A percentile compares a stretch with the other conserved stretches of the same genome.
Evolutionary conservation across 208 protist genomes (phyloP).

Genomic region (Crithidia thermophila): DNA sequence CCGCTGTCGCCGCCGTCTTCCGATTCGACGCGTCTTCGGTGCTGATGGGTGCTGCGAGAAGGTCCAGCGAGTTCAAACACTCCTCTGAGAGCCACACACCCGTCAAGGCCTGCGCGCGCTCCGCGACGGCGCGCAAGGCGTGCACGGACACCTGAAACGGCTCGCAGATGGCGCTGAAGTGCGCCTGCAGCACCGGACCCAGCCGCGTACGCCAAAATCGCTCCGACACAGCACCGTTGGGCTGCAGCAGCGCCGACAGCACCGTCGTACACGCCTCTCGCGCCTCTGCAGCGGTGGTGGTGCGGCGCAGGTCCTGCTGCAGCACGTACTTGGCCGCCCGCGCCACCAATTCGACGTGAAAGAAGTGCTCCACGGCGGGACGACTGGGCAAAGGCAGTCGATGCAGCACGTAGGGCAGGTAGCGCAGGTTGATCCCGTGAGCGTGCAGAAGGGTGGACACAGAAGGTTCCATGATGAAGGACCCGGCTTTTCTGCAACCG

Average conservation of each 20-base stretch:
- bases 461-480: conserved; percentile 59
- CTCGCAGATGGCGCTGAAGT: conserved; percentile 45
- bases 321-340: conserved; percentile 67
- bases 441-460: conserved; percentile 64
- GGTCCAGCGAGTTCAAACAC: conserved; percentile 35
- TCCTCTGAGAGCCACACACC: conserved; percentile 56
- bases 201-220: conserved; percentile 76
- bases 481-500: conserved; percentile 34
- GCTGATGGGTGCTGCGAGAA: conserved; percentile 2
- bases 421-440: conserved; percentile 72
- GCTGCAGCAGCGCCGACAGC: conserved; percentile 59
- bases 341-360: conserved; percentile 78
- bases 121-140: conserved; percentile 54
- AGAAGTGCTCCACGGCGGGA: conserved; percentile 59
- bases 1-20: not conserved
- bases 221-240: conserved; percentile 37
- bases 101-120: conserved; percentile 45
- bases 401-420: conserved; percentile 82
- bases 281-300: conserved; percentile 38
- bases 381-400: conserved; percentile 51
- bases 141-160: conserved; percentile 61
- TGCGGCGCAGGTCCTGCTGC: conserved; percentile 45
- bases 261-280: conserved; percentile 36
- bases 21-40: not conserved
- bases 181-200: conserved; percentile 51